phyloP scores from a whole-genome alignment of 2,329 filamentous ascomycete species.

The Alternaria rosae region DNA sequence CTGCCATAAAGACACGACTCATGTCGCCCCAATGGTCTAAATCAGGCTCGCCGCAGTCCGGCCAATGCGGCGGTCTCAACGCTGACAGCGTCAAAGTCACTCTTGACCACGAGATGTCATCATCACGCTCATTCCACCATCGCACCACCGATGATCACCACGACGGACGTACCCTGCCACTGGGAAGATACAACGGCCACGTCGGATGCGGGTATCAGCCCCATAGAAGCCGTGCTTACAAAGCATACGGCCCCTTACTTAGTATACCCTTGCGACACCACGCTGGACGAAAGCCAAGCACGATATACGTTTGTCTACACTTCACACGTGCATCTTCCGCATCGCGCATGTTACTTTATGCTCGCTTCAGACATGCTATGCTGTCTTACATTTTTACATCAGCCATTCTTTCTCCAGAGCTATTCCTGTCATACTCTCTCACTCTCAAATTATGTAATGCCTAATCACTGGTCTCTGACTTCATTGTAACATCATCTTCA shows the following conservation, averaged over 20 bases:
- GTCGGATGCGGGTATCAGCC: background rate
- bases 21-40: background rate
- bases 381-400: background rate
- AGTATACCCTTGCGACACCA: background rate
- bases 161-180: background rate
- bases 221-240: background rate
- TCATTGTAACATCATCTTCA: background rate
- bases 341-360: background rate
- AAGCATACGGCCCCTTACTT: background rate
- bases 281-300: background rate
- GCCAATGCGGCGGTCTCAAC: background rate
- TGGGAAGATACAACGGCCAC: background rate
- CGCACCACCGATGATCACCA: background rate
- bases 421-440: background rate
- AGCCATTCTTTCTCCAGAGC: background rate
- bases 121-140: background rate
- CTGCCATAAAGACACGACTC: background rate
- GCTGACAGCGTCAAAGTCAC: background rate
- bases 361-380: background rate
- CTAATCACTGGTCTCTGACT: background rate
- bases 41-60: background rate
- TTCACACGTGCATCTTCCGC: background rate
- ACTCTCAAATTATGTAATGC: background rate
- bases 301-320: background rate
- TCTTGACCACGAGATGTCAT: background rate